A percentile compares a stretch with the other conserved stretches of the same genome.
phyloP scores from a whole-genome alignment of 805 yeast genomes.

The Yarrowia deformans region DNA sequence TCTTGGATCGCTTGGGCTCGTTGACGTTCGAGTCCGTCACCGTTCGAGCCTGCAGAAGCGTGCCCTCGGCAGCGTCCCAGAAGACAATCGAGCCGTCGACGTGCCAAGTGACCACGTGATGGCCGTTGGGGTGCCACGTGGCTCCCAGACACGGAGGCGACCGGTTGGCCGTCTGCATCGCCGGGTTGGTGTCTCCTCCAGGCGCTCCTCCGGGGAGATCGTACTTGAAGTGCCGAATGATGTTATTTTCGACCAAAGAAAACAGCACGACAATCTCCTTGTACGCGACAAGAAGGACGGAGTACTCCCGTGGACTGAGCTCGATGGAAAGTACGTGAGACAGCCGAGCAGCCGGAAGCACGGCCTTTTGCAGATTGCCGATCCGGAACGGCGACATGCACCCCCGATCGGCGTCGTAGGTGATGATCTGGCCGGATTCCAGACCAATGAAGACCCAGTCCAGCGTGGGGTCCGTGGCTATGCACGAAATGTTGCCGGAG shows the following conservation, averaged over 20 bases:
- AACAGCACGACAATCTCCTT: conserved; percentile 71
- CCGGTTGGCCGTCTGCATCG: conserved; percentile 45
- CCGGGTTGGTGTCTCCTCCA: conserved; percentile 63
- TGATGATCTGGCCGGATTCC: conserved; percentile 72
- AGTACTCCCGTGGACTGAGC: conserved; percentile 90
- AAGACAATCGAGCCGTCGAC: conserved; percentile 85
- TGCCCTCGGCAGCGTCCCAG: conserved; percentile 89
- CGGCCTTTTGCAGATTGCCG: conserved; percentile 72
- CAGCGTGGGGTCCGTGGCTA: conserved; percentile 82
- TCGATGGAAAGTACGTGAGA: conserved; percentile 72
- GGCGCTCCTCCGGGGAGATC: conserved; percentile 71
- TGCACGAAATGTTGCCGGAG: conserved; percentile 69
- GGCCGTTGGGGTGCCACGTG: conserved; percentile 91
- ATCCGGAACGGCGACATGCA: conserved; percentile 67
- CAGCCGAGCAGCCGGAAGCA: conserved; percentile 62
- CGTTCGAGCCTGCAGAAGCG: conserved; percentile 75
- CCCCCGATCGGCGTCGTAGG: conserved; percentile 85
- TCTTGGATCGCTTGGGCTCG: conserved; percentile 51
- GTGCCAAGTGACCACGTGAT: conserved; percentile 80
- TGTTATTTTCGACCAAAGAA: conserved; percentile 65
- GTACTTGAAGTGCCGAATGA: conserved; percentile 66
- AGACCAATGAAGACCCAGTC: conserved; percentile 88
- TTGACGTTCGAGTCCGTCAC: conserved; percentile 71
- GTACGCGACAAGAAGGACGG: conserved; percentile 77
- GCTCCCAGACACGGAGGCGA: conserved; percentile 60